Percentiles rank a stretch among this genome's conserved stretches.
These are phyloP conservation scores for Claviceps arundinis DNA, from an alignment of 2,329 filamentous ascomycete genomes.

Conservation along the genomic window DNA sequence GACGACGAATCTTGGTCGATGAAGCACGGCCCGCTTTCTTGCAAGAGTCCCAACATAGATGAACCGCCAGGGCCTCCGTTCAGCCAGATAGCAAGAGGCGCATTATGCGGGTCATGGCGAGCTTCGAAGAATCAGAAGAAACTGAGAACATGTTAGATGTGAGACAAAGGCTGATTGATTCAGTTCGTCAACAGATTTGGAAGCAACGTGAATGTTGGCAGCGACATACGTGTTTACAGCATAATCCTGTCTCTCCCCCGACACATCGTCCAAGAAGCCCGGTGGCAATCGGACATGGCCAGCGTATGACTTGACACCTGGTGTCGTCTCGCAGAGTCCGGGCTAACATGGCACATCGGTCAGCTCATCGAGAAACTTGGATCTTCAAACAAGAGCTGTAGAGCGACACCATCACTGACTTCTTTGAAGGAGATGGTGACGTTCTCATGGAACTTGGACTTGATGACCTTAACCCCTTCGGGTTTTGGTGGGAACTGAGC, in stretches of 20 bases:
- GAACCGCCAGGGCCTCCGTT: conserved; percentile 51
- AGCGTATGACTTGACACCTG: conserved; percentile 49
- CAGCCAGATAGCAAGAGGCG: conserved; percentile 46
- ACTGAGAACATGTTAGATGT: conserved; percentile 3
- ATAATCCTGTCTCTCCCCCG: conserved; percentile 33
- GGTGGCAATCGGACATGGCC: conserved; percentile 48
- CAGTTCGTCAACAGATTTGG: not conserved
- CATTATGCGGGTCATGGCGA: conserved; percentile 24
- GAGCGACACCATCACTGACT: conserved; percentile 11
- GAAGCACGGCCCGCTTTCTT: conserved; percentile 42
- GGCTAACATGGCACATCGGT: conserved; percentile 23
- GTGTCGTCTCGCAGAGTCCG: conserved; percentile 43
- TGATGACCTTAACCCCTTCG: conserved; percentile 31
- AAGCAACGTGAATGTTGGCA: not conserved
- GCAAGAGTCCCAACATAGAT: conserved; percentile 51
- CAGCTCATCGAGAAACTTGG: not conserved
- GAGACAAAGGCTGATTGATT: not conserved
- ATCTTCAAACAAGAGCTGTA: not conserved
- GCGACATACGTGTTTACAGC: conserved; percentile 31
- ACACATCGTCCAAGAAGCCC: conserved; percentile 18
- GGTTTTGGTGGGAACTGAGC: conserved; percentile 19
- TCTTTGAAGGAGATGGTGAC: conserved; percentile 51
- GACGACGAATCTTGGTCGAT: conserved; percentile 34
- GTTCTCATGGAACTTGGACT: conserved; percentile 44
- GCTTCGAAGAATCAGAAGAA: conserved; percentile 40